Evolutionary conservation across 2,329 filamentous ascomycete species (phyloP).

Genomic region (Helotiales sp.): DNA sequence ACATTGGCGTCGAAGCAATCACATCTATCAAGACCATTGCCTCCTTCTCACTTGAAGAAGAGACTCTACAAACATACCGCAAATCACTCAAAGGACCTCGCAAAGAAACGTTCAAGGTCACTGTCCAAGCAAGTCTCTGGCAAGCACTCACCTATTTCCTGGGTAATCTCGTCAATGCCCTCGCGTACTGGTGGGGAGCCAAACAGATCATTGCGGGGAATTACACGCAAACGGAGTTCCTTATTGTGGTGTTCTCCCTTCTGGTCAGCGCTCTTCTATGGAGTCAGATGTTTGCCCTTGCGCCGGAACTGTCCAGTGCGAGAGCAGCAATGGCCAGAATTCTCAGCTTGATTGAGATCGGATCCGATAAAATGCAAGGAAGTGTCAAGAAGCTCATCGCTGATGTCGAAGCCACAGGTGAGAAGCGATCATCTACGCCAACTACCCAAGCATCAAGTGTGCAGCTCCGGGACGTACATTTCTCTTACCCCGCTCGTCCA

Average conservation of each 20-base stretch:
- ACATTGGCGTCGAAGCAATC: constrained; percentile 64
- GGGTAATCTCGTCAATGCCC: constrained; percentile 71
- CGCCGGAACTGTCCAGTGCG: constrained; percentile 73
- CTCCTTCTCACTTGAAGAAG: constrained; percentile 59
- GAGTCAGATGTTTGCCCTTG: constrained; percentile 75
- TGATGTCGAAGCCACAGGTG: constrained; percentile 49
- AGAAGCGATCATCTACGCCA: constrained; percentile 27
- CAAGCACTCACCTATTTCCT: constrained; percentile 63
- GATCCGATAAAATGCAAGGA: constrained; percentile 39
- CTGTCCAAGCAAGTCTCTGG: constrained; percentile 50
- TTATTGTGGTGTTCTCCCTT: constrained; percentile 73
- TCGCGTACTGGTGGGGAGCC: constrained; percentile 81
- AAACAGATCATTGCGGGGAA: constrained; percentile 70
- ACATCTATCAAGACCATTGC: constrained; percentile 68
- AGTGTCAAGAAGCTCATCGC: constrained; percentile 21
- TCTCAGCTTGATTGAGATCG: constrained; percentile 54
- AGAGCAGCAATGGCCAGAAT: constrained; percentile 64
- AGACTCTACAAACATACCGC: constrained; percentile 59
- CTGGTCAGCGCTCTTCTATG: constrained; percentile 75
- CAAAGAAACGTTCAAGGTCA: constrained; percentile 57
- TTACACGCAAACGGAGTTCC: constrained; percentile 69
- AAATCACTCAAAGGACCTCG: constrained; percentile 57
- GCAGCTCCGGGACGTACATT: constrained; percentile 62
- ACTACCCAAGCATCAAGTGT: constrained; percentile 43
- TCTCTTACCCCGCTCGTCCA: constrained; percentile 69